Conservation (phyloP, 2,329 filamentous ascomycete genomes). For the Teratosphaeria pseudoeucalypti region DNA sequence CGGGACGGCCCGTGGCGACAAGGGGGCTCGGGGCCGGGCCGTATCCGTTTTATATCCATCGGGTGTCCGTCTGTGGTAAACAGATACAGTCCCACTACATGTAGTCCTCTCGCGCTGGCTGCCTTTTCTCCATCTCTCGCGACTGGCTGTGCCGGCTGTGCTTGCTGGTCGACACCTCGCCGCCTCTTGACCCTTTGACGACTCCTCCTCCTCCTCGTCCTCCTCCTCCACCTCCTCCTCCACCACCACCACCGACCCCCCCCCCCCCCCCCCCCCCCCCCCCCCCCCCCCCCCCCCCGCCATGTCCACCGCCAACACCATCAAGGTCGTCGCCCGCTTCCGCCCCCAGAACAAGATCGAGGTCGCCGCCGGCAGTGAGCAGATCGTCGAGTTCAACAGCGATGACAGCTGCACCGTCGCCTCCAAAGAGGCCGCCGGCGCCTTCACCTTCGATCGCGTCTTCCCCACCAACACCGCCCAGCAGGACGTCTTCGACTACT, state of each 20-base stretch:
- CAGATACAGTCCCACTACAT: no score
- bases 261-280: background rate
- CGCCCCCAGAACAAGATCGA: conserved; percentile 94
- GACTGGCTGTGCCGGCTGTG: background rate
- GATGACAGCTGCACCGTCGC: conserved; percentile 83
- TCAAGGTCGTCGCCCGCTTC: conserved; percentile 86
- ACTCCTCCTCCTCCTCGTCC: no score
- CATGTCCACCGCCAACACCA: conserved; percentile 19
- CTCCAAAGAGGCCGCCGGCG: conserved; percentile 66
- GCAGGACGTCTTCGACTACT: conserved; percentile 94
- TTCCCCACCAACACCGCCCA: conserved; percentile 91
- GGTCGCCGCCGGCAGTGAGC: conserved; percentile 77
- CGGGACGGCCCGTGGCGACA: background rate
- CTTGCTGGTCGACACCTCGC: background rate
- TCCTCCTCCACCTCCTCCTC: no score
- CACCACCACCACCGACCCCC: background rate
- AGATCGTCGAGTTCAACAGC: conserved; percentile 79
- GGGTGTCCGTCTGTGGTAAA: no score
- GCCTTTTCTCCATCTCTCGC: background rate
- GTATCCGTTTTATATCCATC: no score
- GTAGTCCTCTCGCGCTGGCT: background rate
- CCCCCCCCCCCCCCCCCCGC: background rate
- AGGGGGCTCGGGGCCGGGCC: background rate
- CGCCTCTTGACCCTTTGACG: background rate
- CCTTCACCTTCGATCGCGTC: conserved; percentile 95